These are phyloP conservation scores for Fusarium nygamai DNA, from an alignment of 2,329 filamentous ascomycete genomes.

Conservation along the genomic window DNA sequence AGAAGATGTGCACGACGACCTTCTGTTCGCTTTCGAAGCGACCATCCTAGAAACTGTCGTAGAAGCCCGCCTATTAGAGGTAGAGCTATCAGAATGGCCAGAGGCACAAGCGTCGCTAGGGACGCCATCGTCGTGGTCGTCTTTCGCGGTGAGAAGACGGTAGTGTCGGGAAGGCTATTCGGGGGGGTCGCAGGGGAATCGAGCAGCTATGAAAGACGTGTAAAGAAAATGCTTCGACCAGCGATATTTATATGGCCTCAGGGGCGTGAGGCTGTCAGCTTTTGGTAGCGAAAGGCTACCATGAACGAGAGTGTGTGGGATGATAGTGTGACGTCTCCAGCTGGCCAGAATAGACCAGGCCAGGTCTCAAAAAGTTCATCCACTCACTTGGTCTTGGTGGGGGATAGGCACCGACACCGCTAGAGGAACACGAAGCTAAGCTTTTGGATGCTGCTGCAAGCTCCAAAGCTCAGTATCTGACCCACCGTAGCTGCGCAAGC, in stretches of 20 bases:
- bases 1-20: constrained; percentile 69
- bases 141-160: background rate
- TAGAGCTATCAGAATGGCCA: constrained; percentile 37
- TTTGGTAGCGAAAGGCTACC: constrained; percentile 7
- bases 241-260: constrained; percentile 11
- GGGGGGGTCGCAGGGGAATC: background rate
- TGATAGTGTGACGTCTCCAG: constrained; percentile 32
- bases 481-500: constrained; percentile 18
- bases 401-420: constrained; percentile 6
- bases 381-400: constrained; percentile 12
- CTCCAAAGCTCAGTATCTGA: background rate
- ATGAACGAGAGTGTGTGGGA: constrained; percentile 12
- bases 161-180: background rate
- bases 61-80: constrained; percentile 45
- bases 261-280: constrained; percentile 11
- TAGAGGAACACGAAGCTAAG: constrained; percentile 15
- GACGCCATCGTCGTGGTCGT: constrained; percentile 12
- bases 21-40: constrained; percentile 70
- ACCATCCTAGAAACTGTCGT: constrained; percentile 65
- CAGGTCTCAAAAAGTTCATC: constrained; percentile 7
- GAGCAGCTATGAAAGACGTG: background rate
- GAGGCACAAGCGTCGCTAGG: constrained; percentile 18
- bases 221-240: background rate
- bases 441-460: background rate
- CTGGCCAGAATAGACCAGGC: background rate